Percentiles rank a stretch among this genome's conserved stretches.
These are phyloP conservation scores for Evernia prunastri DNA, from an alignment of 495 filamentous ascomycete species.

Conservation along the genomic window DNA sequence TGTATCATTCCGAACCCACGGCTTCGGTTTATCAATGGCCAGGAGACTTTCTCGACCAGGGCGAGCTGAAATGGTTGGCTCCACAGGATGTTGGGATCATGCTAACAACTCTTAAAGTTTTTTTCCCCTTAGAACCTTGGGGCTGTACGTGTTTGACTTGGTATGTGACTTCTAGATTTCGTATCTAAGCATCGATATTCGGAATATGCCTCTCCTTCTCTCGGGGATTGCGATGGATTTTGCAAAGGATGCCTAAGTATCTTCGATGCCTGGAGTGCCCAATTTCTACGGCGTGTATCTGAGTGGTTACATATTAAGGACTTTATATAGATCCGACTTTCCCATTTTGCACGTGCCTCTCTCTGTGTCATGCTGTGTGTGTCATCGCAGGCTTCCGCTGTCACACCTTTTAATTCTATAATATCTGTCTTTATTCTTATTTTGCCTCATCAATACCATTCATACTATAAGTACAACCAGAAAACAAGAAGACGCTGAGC, in stretches of 20 bases:
- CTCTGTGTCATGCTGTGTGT: conserved; percentile 27
- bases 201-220: conserved; percentile 15
- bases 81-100: conserved; percentile 12
- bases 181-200: conserved; percentile 10
- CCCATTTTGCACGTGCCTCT: conserved; percentile 5
- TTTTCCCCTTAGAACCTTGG: conserved; percentile 11
- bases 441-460: conserved; percentile 7
- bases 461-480: background rate
- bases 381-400: conserved; percentile 26
- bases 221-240: conserved; percentile 23
- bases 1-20: background rate
- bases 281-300: background rate
- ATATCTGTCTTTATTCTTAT: conserved; percentile 10
- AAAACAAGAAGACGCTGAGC: background rate
- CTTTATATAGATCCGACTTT: conserved; percentile 14
- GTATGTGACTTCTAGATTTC: conserved; percentile 13
- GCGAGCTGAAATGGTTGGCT: conserved; percentile 1
- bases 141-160: conserved; percentile 22
- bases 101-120: conserved; percentile 9
- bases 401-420: conserved; percentile 8
- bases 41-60: background rate
- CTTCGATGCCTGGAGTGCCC: conserved; percentile 21
- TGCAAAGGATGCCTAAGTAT: conserved; percentile 22
- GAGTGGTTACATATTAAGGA: background rate
- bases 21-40: background rate